Evolutionary conservation across 441 rosid species (phyloP).

Genomic region (Lepidium campestre): DNA sequence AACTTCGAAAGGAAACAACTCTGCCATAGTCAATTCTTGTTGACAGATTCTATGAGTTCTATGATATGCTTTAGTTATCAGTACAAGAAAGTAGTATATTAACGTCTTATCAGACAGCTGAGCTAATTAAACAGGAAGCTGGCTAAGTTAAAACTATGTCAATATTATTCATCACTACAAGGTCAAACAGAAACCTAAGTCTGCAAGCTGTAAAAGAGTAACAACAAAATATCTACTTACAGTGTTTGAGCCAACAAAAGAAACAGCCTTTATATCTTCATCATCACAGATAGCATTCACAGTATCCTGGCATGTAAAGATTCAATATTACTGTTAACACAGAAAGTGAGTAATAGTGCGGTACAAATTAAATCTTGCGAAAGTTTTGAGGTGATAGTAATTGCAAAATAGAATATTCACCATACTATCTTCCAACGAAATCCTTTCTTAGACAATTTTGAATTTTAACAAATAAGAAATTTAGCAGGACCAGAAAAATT

Average conservation of each 20-base stretch:
- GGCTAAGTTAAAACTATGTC: background rate
- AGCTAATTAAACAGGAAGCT: background rate
- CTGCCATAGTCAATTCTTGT: background rate
- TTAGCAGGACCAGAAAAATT: background rate
- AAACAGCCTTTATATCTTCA: conserved; percentile 68
- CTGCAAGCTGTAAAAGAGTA: background rate
- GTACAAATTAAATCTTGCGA: background rate
- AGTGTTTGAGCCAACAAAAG: conserved; percentile 84
- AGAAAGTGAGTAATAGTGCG: background rate
- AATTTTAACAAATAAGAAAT: background rate
- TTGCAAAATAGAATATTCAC: background rate
- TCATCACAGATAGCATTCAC: conserved; percentile 92
- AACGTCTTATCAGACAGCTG: background rate
- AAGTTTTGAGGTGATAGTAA: background rate
- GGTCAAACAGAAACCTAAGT: background rate
- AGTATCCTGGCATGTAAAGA: conserved; percentile 48
- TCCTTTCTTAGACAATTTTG: background rate
- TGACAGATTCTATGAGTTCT: background rate
- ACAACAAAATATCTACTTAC: conserved; percentile 41
- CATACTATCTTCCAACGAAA: background rate
- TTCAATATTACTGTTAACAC: background rate
- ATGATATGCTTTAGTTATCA: background rate
- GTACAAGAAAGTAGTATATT: background rate
- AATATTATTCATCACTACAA: background rate
- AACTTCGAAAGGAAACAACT: background rate